Percentiles rank a stretch among this genome's conserved stretches.
phyloP scores from a whole-genome alignment of 257 asterid genomes.

The Prunella vulgaris region DNA sequence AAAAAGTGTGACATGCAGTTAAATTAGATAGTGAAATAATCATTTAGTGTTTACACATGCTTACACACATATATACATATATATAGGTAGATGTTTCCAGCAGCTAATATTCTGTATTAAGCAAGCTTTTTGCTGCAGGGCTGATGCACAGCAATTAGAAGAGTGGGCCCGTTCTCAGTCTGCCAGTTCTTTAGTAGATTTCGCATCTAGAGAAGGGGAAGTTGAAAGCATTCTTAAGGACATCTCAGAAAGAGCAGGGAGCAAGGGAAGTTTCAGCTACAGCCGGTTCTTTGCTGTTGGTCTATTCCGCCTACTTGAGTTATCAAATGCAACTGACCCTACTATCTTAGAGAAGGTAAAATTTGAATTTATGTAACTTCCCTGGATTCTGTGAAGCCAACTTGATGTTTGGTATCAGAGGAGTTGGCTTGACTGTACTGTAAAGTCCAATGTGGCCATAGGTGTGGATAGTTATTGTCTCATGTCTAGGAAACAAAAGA shows the following conservation, averaged over 20 bases:
- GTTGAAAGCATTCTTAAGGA: conserved; percentile 61
- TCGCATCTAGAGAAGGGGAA: conserved; percentile 76
- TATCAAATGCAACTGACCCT: conserved; percentile 86
- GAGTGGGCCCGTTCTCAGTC: conserved; percentile 86
- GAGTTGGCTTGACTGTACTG: neutral
- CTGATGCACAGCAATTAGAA: conserved; percentile 80
- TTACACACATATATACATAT: neutral
- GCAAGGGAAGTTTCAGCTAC: conserved; percentile 66
- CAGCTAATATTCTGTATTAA: neutral
- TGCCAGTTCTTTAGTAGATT: conserved; percentile 57
- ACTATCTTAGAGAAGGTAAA: conserved; percentile 69
- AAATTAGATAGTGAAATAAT: neutral
- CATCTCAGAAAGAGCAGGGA: conserved; percentile 74
- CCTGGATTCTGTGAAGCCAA: neutral
- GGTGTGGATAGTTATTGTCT: neutral
- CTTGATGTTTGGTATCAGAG: neutral
- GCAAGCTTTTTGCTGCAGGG: conserved; percentile 33
- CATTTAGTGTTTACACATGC: neutral
- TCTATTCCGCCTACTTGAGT: conserved; percentile 86
- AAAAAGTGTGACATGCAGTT: neutral
- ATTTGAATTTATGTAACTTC: neutral
- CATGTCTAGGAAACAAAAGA: neutral
- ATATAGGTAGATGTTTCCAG: neutral
- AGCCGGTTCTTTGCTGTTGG: conserved; percentile 93
- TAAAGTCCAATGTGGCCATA: neutral